Evolutionary conservation across 768 basidiomycete genomes (phyloP).

Genomic region (Hydnomerulius pinastri): DNA sequence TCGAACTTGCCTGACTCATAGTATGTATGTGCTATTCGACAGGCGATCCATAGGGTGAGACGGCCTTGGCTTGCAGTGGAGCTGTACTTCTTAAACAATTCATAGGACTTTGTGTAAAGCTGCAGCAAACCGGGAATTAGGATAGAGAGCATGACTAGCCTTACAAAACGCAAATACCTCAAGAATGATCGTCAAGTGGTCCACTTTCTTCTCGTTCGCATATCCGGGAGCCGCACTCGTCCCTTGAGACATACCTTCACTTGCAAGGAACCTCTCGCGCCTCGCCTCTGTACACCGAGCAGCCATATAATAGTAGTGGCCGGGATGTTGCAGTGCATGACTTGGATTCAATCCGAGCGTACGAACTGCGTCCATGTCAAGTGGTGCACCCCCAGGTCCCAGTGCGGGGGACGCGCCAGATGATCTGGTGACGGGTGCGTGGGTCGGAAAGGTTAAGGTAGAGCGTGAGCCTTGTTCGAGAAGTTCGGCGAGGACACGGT

Average conservation of each 20-base stretch:
- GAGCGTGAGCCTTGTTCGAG: constrained; percentile 78
- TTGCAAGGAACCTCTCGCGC: constrained; percentile 61
- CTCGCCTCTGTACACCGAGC: constrained; percentile 83
- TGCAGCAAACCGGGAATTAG: constrained; percentile 30
- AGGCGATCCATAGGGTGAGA: constrained; percentile 88
- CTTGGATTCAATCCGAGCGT: constrained; percentile 75
- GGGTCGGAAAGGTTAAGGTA: constrained; percentile 61
- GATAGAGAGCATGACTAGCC: not conserved
- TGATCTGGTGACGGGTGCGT: constrained; percentile 43
- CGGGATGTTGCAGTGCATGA: constrained; percentile 85
- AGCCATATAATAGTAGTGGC: constrained; percentile 84
- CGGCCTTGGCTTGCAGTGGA: constrained; percentile 64
- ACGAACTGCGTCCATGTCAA: constrained; percentile 62
- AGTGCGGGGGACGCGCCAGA: constrained; percentile 26
- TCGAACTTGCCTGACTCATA: constrained; percentile 79
- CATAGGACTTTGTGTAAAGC: constrained; percentile 95
- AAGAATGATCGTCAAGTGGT: constrained; percentile 78
- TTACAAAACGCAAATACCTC: constrained; percentile 54
- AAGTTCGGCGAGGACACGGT: constrained; percentile 89
- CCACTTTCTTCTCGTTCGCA: constrained; percentile 88
- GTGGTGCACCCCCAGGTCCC: constrained; percentile 17
- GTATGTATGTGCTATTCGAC: constrained; percentile 87
- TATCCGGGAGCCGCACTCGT: constrained; percentile 64
- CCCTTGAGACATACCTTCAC: constrained; percentile 45
- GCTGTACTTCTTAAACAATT: constrained; percentile 82